Evolutionary conservation across 805 yeast species (phyloP), one percentile per base, ranked within the genome.

Genomic region (Ogataea salicorniae): DNA sequence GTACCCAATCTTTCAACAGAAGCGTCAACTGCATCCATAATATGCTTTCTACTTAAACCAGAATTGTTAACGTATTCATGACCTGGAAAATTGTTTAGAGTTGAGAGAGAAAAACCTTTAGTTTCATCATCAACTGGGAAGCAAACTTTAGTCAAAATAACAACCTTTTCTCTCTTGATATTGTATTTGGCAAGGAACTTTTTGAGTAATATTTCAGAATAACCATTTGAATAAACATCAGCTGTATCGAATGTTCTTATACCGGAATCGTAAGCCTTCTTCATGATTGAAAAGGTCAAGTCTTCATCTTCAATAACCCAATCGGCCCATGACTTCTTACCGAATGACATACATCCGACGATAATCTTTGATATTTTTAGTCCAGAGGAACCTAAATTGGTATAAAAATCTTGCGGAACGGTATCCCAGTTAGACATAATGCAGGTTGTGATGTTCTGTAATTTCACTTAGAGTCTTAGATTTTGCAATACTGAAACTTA

Each of bases 291-390:
- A 46, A 76, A 72, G 11, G 73, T 66, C 51, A 66, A 50, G n/a
- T 73, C 77, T 49, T 76, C 77, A 48, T 76, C 79, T 16, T 71
- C 75, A 35, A 69, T 51, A 29, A 71, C 69, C 77, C 77, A 74
- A 11, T 64, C 67, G 1, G 65, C 64, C 75, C 75, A 74, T 2
- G 41, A 37, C 49, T 71, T 72, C 14, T 50, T 45, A 11, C 83
- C 82, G 52, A 61, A 76, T 2, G 75, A 60, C 82, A 77, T 76
- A 52, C 80, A 76, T 6, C 83, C 84, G 11, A 77, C 72, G 44
- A 79, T 66, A 16, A 77, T 56, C 31, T 68, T 69, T 31, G 81
- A 73, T 33, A 77, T 66, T 49, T 70, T 69, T 38, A 79, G 62
- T 1, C 83, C 43, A 3, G 80, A 69, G 17, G 60, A 15, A 6